Base-by-base conservation (phyloP, 805 yeast genomes). In the Saccharomycopsis fibuligera region DNA sequence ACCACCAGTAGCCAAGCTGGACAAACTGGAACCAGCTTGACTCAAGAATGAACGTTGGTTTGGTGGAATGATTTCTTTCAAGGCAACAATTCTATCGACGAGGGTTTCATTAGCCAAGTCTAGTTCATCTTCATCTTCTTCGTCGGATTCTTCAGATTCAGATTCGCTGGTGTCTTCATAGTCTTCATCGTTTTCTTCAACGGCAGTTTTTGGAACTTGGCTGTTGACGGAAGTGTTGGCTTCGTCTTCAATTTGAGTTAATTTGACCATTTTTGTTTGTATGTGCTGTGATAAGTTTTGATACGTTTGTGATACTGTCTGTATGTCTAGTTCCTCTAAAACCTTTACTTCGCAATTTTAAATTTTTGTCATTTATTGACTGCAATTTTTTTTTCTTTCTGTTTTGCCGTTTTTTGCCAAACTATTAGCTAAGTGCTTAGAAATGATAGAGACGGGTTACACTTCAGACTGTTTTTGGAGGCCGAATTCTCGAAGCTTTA, bases 51-150 rank as follows among this genome's bases (percentile, higher is more conserved):
- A 68, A 72, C 98, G 84, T 66, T 86, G 89, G 58, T 76, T 76
- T 58, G 97, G 97, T 41, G 97, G 87, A 45, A 93, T 72, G 47
- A 91, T 86, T 64, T 93, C 97, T 68, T 83, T 88, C 60, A 93
- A 77, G 44, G 99, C 99, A 54, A 79, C 78, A 55, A 93, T 66
- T 77, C 99, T 85, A 60, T 93, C 98, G 53, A 73, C 68, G 16
- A 93, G 57, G 29, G 96, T 82, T 73, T 93, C 99, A 62, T 82
- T 79, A 61, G 81, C 86, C 50, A 72, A 59, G 63, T 86, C 87
- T 56, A 78, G 86, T 58, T 86, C 95, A 54, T 81, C 87, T 50
- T 81, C 83, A 47, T 65, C 63, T 45, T 73, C 68, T 50, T 81
- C 87, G 35, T 69, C 70, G 43, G 67, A 74, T 37, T 67, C 69